A percentile compares a stretch with the other conserved stretches of the same genome.
phyloP scores from a whole-genome alignment of 129 eudicot genomes.

The Centrapalus pauciflorus region DNA sequence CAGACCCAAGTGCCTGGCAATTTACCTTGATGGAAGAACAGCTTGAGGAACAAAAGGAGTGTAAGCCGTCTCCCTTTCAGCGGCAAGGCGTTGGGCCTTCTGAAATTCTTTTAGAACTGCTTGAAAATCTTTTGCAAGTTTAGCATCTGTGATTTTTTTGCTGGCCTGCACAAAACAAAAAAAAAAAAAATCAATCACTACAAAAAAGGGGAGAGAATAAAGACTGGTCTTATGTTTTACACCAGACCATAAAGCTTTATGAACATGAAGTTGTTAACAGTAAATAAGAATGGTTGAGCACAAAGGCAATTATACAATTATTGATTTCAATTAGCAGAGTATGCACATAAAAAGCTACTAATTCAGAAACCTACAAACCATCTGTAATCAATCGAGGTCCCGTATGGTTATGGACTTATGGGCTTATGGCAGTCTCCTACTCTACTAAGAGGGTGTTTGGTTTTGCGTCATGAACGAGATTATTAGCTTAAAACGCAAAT shows the following conservation, averaged over 20 bases:
- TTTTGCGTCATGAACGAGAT: no score
- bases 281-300: not conserved
- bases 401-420: no score
- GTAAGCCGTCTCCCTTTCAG: conserved; percentile 94
- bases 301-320: not conserved
- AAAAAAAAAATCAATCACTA: not conserved
- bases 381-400: not conserved
- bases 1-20: not conserved
- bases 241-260: not conserved
- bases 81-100: conserved; percentile 93
- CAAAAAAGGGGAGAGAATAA: not conserved
- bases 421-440: no score
- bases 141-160: conserved; percentile 91
- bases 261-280: not conserved
- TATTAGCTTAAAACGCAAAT: no score
- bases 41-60: conserved; percentile 76
- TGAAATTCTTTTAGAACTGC: conserved; percentile 88
- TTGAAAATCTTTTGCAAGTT: conserved; percentile 96
- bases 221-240: not conserved
- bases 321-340: not conserved
- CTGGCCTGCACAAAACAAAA: conserved; percentile 48
- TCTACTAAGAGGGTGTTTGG: no score
- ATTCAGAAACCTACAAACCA: not conserved
- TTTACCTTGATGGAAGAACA: conserved; percentile 75
- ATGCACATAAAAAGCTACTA: not conserved